Percentiles rank a stretch among this genome's conserved stretches.
Conservation (phyloP, 192 early-diverging fungal species). For the Polychytrium aggregatum region DNA sequence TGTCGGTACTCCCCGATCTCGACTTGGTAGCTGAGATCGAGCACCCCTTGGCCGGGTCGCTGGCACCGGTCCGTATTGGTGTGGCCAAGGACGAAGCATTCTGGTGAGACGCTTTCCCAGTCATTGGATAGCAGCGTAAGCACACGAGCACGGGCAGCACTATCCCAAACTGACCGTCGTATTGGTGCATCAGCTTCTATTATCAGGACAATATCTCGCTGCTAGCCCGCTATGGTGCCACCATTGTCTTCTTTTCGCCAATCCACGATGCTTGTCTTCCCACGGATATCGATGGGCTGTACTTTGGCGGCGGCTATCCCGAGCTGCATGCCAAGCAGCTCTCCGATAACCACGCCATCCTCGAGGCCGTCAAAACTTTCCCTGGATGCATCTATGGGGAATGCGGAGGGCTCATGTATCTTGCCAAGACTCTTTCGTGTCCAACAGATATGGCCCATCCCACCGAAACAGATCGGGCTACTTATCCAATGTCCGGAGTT, state of each 20-base stretch:
- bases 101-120: too few relatives aligned
- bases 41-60: neutral
- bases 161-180: too few relatives aligned
- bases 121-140: too few relatives aligned
- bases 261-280: conserved; percentile 1
- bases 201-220: conserved; percentile 5
- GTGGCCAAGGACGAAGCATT: conserved; percentile 9
- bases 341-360: neutral
- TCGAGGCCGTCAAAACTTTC: neutral
- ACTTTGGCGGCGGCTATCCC: conserved; percentile 9
- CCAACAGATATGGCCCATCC: neutral
- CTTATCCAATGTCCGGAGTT: conserved; percentile 4
- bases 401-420: conserved; percentile 9
- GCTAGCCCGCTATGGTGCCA: neutral
- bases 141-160: too few relatives aligned
- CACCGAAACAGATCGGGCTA: neutral
- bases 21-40: neutral
- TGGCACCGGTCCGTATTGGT: conserved; percentile 3
- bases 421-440: neutral
- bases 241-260: conserved; percentile 2
- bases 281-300: neutral
- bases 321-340: conserved; percentile 3
- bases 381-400: conserved; percentile 1
- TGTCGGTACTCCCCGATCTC: neutral
- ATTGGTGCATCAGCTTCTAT: too few relatives aligned